These are phyloP conservation scores for Ceratocystis albifundus DNA, from an alignment of 2,329 filamentous ascomycete genomes.

Conservation along the genomic window DNA sequence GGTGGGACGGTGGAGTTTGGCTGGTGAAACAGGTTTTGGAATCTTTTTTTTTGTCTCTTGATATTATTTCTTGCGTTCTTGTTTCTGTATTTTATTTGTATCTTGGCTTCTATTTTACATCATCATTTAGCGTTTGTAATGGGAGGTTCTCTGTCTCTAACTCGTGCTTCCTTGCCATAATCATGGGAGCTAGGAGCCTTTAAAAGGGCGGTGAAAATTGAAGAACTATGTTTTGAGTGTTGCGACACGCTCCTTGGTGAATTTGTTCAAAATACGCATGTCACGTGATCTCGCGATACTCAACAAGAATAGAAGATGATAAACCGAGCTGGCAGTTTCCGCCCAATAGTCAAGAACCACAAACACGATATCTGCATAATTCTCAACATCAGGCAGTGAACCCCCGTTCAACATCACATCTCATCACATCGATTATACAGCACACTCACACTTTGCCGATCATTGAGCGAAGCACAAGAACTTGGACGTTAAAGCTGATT, in stretches of 20 bases:
- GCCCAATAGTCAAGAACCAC: not conserved
- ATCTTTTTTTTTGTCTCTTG: slow-evolving; percentile 1
- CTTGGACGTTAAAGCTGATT: slow-evolving; percentile 23
- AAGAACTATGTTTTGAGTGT: no score
- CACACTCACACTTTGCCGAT: not conserved
- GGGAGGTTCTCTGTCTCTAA: not conserved
- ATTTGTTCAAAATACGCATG: not conserved
- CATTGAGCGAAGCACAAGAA: not conserved
- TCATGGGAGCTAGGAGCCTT: not conserved
- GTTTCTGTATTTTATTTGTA: not conserved
- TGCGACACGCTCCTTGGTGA: no score
- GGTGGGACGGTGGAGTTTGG: not conserved
- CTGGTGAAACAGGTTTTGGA: not conserved
- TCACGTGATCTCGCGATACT: not conserved
- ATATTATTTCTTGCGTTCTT: slow-evolving; percentile 2
- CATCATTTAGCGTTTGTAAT: slow-evolving; percentile 1
- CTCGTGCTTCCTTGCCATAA: not conserved
- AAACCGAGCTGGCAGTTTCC: not conserved
- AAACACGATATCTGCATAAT: no score
- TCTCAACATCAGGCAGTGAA: no score
- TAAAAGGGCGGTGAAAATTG: no score
- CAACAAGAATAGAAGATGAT: not conserved
- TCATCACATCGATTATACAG: not conserved
- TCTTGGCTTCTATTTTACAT: slow-evolving; percentile 5
- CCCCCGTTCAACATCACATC: not conserved